Base-by-base conservation (phyloP, 169 alveolate genomes). In the Plasmodium vivax region DNA sequence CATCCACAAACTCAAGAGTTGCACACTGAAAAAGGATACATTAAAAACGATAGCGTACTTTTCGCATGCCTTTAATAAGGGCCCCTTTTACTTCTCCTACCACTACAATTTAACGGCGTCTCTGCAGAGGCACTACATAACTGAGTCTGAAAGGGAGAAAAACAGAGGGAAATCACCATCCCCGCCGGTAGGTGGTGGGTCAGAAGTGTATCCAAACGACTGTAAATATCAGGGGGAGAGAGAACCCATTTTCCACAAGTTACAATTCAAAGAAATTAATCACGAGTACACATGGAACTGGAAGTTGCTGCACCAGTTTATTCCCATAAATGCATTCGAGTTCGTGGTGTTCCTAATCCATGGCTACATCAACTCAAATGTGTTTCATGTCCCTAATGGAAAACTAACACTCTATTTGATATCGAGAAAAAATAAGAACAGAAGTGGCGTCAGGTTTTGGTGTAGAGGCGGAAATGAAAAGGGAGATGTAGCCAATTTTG, bases 401-500 rank as follows among this genome's bases (percentile, higher is more conserved):
- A 95, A 96, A 47, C 23, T 93, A 41, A 82, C 32, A 8, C 71
- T 82, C 51, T 56, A 94, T 56, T 71, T 96, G 36, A 96, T 96
- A 54, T 96, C 96, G 2, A 96, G 99, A 68, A 97, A 99, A 93
- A 95, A 98, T 73, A 96, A 96, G 90, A 95, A 97, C 88, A 96
- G 98, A 73, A 97, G 98, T 19, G 99, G 99, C 19, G 98, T 99
- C 34, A 95, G 99, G 75, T 97, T 97, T 93, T 97, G 97, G 95
- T 98, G 98, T 34, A 97, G 99, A 95, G 99, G 99, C n/a, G 97
- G 98, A 5, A 99, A 99, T 85, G 99, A 96, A 32, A 96, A 97
- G 19, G 99, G 99, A 27, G 96, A 98, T 96, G 99, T 98, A 30
- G 99, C 99, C 30, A 99, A 99, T 96, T 99, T 97, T 96, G 99